These are phyloP conservation scores for Trichoderma atroviride DNA, from an alignment of 2,329 filamentous ascomycete genomes.

Conservation along the genomic window DNA sequence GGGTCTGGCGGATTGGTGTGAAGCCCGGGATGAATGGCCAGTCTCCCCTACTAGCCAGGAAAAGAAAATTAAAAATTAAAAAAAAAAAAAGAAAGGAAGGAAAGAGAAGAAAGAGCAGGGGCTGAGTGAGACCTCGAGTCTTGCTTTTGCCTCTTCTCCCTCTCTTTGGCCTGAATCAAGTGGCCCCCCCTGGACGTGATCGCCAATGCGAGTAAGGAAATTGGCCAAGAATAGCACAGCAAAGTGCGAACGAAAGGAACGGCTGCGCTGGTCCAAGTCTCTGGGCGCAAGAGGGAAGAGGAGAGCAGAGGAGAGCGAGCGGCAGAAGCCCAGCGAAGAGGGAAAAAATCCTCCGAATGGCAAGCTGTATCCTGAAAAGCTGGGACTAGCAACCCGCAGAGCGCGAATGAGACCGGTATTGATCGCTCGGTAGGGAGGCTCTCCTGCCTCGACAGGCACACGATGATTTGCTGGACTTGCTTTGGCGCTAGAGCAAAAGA, in stretches of 20 bases:
- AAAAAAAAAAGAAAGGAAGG: neutral
- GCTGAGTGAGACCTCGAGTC: neutral
- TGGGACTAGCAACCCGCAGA: conserved; percentile 13
- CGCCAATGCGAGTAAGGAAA: neutral
- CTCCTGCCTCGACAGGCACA: neutral
- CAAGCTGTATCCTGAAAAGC: conserved; percentile 14
- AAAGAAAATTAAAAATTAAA: neutral
- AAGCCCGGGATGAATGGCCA: conserved; percentile 21
- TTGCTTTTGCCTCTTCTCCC: neutral
- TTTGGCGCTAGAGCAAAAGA: conserved; percentile 23
- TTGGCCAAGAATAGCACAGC: neutral
- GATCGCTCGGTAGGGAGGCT: conserved; percentile 11
- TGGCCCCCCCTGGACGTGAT: neutral
- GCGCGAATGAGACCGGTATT: conserved; percentile 18
- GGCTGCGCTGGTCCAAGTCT: neutral
- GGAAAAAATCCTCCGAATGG: neutral
- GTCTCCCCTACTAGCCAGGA: conserved; percentile 16
- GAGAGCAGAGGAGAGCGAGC: neutral
- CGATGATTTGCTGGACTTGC: conserved; percentile 20
- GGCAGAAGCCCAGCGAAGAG: conserved; percentile 2
- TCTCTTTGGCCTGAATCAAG: neutral
- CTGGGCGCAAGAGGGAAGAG: conserved; percentile 6
- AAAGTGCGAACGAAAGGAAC: conserved; percentile 5
- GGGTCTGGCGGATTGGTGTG: conserved; percentile 17
- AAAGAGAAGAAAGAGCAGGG: neutral